Base-by-base conservation (phyloP, 495 filamentous ascomycete species). In the Cenococcum geophilum region DNA sequence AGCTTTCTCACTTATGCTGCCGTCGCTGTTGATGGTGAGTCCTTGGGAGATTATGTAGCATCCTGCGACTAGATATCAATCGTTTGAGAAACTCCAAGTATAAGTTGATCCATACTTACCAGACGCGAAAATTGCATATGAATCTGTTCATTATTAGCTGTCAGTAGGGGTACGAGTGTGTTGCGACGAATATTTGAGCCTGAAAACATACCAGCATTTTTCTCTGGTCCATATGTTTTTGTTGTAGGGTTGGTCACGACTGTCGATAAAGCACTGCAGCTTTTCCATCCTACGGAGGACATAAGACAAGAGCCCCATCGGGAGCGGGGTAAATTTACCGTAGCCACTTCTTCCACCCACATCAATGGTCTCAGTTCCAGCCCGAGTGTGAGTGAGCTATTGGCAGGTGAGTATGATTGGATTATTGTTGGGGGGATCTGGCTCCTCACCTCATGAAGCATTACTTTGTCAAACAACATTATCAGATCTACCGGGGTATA, bases 401-500 rank as follows among this genome's bases (percentile, higher is more conserved):
- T 40, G 36, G 36, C 8, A 40, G 8, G 36, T 40, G 36, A 50
- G 47, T 50, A 50, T 50, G 47, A 40, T 40, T 40, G 6, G 36
- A 14, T 40, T 40, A 40, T 40, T 40, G 36, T 40, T 50, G 22
- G n/a, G n/a, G 22, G 47, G 47, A 50, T 50, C 47, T 18, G 47
- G n/a, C n/a, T 50, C 36, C 47, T 50, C 47, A 50, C 47, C 47
- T 55, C 52, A 34, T 55, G 52, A 16, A 55, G 18, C 18, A 32
- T 25, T n/a, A 55, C 52, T 35, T 55, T 55, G 27, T 55, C 52
- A 32, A 55, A 55, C 52, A 55, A 34, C 25, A 16, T n/a, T n/a
- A 55, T n/a, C 18, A 55, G 52, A 55, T 55, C 52, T 23, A 55
- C 27, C 18, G 52, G 52, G 16, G 52, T 55, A 35, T 55, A 55